Conservation (phyloP, 2,329 filamentous ascomycete genomes). For the Xylaria sp. region DNA sequence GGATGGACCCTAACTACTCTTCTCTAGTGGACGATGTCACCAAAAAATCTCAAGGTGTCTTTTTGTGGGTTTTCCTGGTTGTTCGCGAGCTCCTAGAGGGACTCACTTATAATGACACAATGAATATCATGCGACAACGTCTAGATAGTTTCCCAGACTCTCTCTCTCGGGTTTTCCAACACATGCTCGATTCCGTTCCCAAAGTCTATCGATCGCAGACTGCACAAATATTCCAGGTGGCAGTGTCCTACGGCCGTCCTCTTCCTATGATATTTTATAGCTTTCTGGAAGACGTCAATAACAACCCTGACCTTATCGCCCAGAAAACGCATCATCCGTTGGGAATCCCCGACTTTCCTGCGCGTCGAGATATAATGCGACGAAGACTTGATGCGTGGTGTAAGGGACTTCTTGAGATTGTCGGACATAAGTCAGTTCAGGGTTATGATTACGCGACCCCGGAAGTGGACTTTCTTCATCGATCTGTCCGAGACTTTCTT, state of each 20-base stretch:
- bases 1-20: not conserved
- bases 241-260: not conserved
- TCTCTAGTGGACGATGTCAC: conserved; percentile 37
- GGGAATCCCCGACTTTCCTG: not conserved
- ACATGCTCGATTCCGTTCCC: conserved; percentile 25
- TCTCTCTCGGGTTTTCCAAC: conserved; percentile 33
- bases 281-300: not conserved
- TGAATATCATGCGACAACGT: conserved; percentile 8
- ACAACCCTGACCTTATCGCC: not conserved
- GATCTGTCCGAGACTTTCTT: conserved; percentile 4
- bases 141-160: conserved; percentile 33
- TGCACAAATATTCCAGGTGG: not conserved
- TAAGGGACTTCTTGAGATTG: conserved; percentile 11
- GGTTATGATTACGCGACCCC: not conserved
- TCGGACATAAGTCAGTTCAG: not conserved
- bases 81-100: conserved; percentile 39
- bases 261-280: conserved; percentile 10
- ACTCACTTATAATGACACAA: conserved; percentile 35
- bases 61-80: conserved; percentile 48
- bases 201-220: conserved; percentile 17
- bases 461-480: conserved; percentile 12
- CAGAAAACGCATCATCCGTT: no score
- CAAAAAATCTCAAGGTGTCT: conserved; percentile 44
- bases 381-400: conserved; percentile 13
- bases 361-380: not conserved